These are phyloP conservation scores for Phytophthora sojae DNA, from an alignment of 352 stramenopile genomes.

Conservation along the genomic window DNA sequence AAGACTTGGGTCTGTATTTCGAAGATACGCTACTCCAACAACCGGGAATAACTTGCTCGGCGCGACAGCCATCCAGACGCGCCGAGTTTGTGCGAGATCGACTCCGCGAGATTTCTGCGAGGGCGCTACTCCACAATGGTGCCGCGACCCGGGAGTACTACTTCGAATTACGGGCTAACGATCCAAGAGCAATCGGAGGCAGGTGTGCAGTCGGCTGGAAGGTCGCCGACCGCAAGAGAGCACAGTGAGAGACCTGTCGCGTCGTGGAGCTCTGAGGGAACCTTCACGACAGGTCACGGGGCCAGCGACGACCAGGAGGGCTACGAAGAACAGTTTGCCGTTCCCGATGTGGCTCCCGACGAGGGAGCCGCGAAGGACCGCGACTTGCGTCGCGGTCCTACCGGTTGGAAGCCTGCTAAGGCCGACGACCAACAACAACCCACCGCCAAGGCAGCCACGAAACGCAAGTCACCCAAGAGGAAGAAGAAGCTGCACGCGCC, in stretches of 20 bases:
- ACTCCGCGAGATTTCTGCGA: not conserved
- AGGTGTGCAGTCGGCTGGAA: constrained; percentile 5
- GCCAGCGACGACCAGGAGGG: constrained; percentile 14
- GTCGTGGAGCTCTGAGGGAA: constrained; percentile 12
- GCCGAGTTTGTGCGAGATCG: constrained; percentile 2
- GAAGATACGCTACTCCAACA: constrained; percentile 11
- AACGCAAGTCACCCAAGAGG: too few relatives aligned
- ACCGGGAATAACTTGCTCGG: not conserved
- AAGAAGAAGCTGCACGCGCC: too few relatives aligned
- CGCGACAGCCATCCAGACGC: not conserved
- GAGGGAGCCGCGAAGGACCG: too few relatives aligned
- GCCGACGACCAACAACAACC: too few relatives aligned
- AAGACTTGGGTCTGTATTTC: too few relatives aligned
- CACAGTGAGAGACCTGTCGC: not conserved
- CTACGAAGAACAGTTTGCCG: too few relatives aligned
- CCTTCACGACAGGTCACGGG: constrained; percentile 4
- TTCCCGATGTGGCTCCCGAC: too few relatives aligned
- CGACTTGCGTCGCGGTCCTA: too few relatives aligned
- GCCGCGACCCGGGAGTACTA: constrained; percentile 26
- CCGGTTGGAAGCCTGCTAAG: too few relatives aligned
- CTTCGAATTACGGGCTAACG: constrained; percentile 6
- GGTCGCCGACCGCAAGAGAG: constrained; percentile 8
- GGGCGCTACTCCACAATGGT: constrained; percentile 22
- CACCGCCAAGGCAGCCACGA: too few relatives aligned
- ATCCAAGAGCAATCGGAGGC: not conserved